These are phyloP conservation scores for Trichoderma lentiforme DNA, from an alignment of 2,329 filamentous ascomycete species.

Conservation along the genomic window DNA sequence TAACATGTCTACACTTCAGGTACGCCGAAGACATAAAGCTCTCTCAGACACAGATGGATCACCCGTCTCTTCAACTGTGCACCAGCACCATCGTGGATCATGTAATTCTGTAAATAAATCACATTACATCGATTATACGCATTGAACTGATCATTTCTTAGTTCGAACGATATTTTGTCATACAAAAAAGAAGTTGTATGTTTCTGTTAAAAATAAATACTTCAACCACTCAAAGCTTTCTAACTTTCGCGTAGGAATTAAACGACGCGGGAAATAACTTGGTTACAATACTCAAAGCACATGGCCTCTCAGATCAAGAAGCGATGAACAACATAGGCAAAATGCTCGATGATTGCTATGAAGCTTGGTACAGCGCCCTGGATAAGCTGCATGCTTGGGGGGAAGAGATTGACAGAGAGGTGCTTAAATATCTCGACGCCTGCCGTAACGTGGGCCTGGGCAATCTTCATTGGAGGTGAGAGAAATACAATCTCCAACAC, in stretches of 20 bases:
- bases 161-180: background rate
- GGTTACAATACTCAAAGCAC: background rate
- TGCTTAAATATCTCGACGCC: background rate
- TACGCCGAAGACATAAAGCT: background rate
- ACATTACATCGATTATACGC: background rate
- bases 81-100: background rate
- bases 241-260: background rate
- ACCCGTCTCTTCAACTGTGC: background rate
- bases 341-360: background rate
- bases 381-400: background rate
- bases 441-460: background rate
- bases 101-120: background rate
- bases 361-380: background rate
- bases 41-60: background rate
- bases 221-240: background rate
- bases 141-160: background rate
- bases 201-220: no score
- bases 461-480: background rate
- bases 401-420: background rate
- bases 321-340: background rate
- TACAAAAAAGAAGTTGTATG: background rate
- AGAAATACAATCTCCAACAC: no score
- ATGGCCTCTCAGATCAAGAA: background rate
- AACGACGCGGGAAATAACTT: background rate
- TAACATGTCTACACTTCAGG: background rate